These are phyloP conservation scores for Alternaria tenuissima DNA, from an alignment of 2,329 filamentous ascomycete species.

Conservation along the genomic window DNA sequence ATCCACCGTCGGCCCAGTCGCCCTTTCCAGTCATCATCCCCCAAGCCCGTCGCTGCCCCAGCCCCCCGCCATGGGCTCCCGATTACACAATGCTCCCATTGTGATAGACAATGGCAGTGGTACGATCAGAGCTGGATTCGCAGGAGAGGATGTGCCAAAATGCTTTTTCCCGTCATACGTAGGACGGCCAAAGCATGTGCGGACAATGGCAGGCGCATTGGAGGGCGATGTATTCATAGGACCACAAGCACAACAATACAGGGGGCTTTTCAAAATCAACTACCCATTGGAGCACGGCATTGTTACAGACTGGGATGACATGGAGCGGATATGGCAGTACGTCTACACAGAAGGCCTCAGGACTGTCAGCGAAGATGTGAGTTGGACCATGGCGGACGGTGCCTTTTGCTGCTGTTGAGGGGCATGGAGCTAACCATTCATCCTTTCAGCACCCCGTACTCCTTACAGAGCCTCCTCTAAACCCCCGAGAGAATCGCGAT, in stretches of 20 bases:
- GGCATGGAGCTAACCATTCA: conserved; percentile 21
- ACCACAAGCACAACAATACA: conserved; percentile 85
- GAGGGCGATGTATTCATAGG: conserved; percentile 98
- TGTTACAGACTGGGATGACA: conserved; percentile 99
- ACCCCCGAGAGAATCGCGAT: conserved; percentile 94
- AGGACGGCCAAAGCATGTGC: conserved; percentile 91
- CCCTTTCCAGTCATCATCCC: neutral
- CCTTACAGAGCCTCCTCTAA: conserved; percentile 93
- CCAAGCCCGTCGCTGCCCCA: neutral
- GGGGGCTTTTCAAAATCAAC: conserved; percentile 91
- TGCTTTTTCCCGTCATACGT: conserved; percentile 98
- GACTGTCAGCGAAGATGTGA: conserved; percentile 93
- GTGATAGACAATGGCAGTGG: conserved; percentile 99
- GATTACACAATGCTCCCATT: conserved; percentile 95
- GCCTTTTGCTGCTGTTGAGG: conserved; percentile 14
- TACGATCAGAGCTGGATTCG: conserved; percentile 96
- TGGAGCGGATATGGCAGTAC: conserved; percentile 99
- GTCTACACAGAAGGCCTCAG: conserved; percentile 96
- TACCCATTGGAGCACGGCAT: conserved; percentile 98
- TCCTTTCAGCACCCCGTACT: conserved; percentile 82
- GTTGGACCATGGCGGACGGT: conserved; percentile 27
- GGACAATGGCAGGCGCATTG: conserved; percentile 93
- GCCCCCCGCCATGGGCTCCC: conserved; percentile 65
- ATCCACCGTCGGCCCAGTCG: neutral
- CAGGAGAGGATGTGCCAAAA: conserved; percentile 93